Conservation (phyloP, 164 flowering plant genomes). For the Brasenia schreberi region DNA sequence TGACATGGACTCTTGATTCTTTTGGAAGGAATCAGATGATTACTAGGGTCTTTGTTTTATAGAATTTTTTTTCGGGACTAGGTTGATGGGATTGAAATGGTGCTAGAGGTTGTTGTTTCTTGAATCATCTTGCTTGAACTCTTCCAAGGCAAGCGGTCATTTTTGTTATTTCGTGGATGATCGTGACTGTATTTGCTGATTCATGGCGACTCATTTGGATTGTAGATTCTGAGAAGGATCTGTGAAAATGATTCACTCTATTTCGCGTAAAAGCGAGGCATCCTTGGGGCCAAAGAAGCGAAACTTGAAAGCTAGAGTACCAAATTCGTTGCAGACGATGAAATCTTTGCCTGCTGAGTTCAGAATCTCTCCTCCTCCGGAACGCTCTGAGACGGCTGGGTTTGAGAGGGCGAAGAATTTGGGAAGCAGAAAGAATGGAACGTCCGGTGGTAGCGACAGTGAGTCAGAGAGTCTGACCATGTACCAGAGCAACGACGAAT, state of each 20-base stretch:
- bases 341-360: conserved; percentile 47
- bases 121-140: not conserved
- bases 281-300: conserved; percentile 12
- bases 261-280: not conserved
- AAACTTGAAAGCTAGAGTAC: conserved; percentile 9
- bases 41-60: not conserved
- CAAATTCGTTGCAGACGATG: conserved; percentile 31
- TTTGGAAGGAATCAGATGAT: not conserved
- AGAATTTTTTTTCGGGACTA: not conserved
- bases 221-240: not conserved
- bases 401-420: conserved; percentile 3
- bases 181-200: not conserved
- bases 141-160: not conserved
- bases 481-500: conserved; percentile 39
- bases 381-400: not conserved
- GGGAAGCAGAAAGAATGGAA: conserved; percentile 4
- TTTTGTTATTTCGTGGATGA: not conserved
- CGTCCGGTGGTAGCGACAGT: conserved; percentile 7
- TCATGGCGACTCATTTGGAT: not conserved
- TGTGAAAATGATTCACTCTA: not conserved
- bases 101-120: not conserved
- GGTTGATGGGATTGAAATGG: not conserved
- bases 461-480: conserved; percentile 2
- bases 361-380: conserved; percentile 23
- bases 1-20: not conserved